These are phyloP conservation scores for Macrocybe sp. DNA, from an alignment of 1,284 basidiomycete genomes.

Conservation along the genomic window DNA sequence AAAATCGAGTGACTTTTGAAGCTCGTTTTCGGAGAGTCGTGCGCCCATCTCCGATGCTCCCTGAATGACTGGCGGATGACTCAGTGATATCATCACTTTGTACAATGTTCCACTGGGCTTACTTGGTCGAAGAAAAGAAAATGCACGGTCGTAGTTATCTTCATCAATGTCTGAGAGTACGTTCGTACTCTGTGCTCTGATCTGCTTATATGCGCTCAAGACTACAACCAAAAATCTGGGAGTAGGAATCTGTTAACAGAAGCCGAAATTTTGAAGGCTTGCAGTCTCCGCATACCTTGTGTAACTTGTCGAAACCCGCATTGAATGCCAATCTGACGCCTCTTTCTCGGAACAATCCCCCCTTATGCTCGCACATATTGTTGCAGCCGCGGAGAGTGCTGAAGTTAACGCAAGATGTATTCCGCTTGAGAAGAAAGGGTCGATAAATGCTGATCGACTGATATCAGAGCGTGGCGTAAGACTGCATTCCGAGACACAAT, in stretches of 20 bases:
- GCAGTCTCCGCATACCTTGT: constrained; percentile 34
- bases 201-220: constrained; percentile 71
- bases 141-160: constrained; percentile 66
- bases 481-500: neutral
- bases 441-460: constrained; percentile 53
- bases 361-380: constrained; percentile 55
- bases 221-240: constrained; percentile 67
- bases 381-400: constrained; percentile 57
- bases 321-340: constrained; percentile 55
- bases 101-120: constrained; percentile 10
- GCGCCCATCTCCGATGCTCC: constrained; percentile 69
- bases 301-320: constrained; percentile 56
- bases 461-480: constrained; percentile 6
- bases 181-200: constrained; percentile 50
- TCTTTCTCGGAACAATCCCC: constrained; percentile 49
- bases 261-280: neutral
- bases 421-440: constrained; percentile 71
- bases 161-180: constrained; percentile 59
- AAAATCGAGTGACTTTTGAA: constrained; percentile 60
- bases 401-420: constrained; percentile 65
- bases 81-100: neutral
- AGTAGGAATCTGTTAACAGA: neutral
- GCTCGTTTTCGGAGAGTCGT: constrained; percentile 61
- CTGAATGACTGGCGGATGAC: constrained; percentile 54
- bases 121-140: constrained; percentile 58